Conservation (phyloP, 352 stramenopile species). For the Halophytophthora batemanensis region DNA sequence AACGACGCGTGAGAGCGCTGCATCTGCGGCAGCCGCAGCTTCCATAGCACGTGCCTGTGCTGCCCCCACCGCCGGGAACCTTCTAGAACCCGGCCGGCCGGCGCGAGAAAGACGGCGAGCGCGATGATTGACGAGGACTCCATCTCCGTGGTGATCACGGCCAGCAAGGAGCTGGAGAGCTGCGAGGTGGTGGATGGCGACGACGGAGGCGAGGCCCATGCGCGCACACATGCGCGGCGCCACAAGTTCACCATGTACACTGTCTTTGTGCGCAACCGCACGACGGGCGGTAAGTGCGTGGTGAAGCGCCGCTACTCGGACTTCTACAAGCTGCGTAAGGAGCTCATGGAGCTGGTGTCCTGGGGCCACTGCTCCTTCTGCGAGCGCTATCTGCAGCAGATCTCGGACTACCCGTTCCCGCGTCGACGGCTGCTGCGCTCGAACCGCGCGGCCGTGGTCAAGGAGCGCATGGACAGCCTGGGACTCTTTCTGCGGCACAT, state of each 20-base stretch:
- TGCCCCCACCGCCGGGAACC: background rate
- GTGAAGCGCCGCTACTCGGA: slow-evolving; percentile 81
- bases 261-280: slow-evolving; percentile 75
- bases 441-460: slow-evolving; percentile 62
- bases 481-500: slow-evolving; percentile 76
- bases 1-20: background rate
- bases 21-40: too few relatives aligned
- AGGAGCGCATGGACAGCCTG: slow-evolving; percentile 83
- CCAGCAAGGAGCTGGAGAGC: slow-evolving; percentile 49
- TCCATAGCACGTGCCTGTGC: background rate
- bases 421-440: slow-evolving; percentile 71
- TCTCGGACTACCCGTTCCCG: slow-evolving; percentile 78
- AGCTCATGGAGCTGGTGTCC: slow-evolving; percentile 79
- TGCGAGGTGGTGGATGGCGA: slow-evolving; percentile 12
- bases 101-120: background rate
- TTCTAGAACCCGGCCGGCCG: background rate
- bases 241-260: slow-evolving; percentile 86
- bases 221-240: slow-evolving; percentile 33
- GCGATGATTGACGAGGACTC: slow-evolving; percentile 61
- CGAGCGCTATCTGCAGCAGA: slow-evolving; percentile 57
- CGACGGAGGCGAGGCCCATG: slow-evolving; percentile 9
- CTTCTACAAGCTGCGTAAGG: slow-evolving; percentile 82
- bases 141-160: slow-evolving; percentile 64
- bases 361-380: slow-evolving; percentile 75
- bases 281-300: slow-evolving; percentile 69